Evolutionary conservation across 2,329 filamentous ascomycete genomes (phyloP).

Genomic region (Trichoderma harzianum): DNA sequence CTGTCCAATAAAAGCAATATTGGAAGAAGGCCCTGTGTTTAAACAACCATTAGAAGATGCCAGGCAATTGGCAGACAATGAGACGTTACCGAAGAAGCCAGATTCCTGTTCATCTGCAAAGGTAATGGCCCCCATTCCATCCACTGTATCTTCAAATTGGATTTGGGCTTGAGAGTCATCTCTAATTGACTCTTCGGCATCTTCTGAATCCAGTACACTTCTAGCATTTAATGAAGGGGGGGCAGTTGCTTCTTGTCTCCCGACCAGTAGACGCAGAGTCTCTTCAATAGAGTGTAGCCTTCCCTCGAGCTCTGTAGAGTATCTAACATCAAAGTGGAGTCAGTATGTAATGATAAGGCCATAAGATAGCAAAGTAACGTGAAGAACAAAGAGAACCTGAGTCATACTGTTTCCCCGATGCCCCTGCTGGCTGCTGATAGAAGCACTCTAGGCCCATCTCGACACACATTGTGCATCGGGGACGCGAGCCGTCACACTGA

Average conservation of each 20-base stretch:
- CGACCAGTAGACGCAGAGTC: background rate
- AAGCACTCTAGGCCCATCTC: constrained; percentile 9
- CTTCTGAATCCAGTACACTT: background rate
- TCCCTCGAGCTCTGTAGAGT: background rate
- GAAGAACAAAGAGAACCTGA: background rate
- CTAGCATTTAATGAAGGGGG: background rate
- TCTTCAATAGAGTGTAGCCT: constrained; percentile 2
- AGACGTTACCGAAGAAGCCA: constrained; percentile 4
- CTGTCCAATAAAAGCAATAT: background rate
- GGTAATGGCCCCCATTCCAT: constrained; percentile 3
- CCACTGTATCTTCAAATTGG: background rate
- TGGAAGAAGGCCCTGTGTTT: background rate
- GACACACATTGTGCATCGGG: background rate
- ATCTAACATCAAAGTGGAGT: background rate
- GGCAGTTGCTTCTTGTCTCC: background rate
- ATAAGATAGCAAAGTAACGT: background rate
- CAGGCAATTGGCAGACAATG: too few relatives aligned
- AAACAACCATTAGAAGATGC: background rate
- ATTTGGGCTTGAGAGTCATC: background rate
- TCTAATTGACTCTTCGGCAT: background rate
- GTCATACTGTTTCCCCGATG: constrained; percentile 1
- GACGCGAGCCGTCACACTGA: constrained; percentile 4
- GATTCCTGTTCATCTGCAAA: constrained; percentile 12
- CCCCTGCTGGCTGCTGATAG: constrained; percentile 1
- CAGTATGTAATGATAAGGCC: background rate